Conservation (phyloP, 164 flowering plant genomes). For the Liriodendron chinense region DNA sequence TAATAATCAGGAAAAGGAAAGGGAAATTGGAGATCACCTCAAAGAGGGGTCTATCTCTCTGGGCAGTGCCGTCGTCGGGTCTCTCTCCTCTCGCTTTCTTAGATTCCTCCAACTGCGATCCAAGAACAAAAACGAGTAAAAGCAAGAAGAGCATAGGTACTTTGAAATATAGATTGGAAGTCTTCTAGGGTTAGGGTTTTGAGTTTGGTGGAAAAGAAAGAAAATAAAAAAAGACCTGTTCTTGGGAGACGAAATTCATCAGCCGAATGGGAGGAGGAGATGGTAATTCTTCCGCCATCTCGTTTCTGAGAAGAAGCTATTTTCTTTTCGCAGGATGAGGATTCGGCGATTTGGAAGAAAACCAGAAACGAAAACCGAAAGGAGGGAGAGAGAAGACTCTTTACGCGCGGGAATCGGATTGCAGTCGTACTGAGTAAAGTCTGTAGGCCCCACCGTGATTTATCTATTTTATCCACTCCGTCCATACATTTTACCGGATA, state of each 20-base stretch:
- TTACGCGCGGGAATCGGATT: not conserved
- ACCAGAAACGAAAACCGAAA: too few relatives aligned
- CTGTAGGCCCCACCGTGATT: too few relatives aligned
- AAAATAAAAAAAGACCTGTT: conserved; percentile 46
- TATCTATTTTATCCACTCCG: too few relatives aligned
- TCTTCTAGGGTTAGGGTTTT: not conserved
- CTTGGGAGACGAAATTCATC: conserved; percentile 86
- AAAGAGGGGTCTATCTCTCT: conserved; percentile 77
- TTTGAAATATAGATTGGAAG: not conserved
- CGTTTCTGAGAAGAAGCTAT: not conserved
- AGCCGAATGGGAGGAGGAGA: conserved; percentile 41
- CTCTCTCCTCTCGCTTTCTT: conserved; percentile 76
- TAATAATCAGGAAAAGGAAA: not conserved
- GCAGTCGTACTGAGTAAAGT: too few relatives aligned
- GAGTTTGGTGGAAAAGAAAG: not conserved
- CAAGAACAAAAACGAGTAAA: not conserved
- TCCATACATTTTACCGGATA: too few relatives aligned
- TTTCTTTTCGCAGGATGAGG: too few relatives aligned
- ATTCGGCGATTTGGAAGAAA: not conserved
- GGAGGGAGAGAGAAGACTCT: not conserved
- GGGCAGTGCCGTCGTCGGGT: conserved; percentile 91
- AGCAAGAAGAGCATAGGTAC: not conserved
- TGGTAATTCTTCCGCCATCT: conserved; percentile 44
- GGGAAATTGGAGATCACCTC: conserved; percentile 43
- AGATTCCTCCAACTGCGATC: conserved; percentile 65